Percentiles rank a stretch among this genome's conserved stretches.
phyloP scores from a whole-genome alignment of 2,329 filamentous ascomycete species.

The Aspergillus sergii region DNA sequence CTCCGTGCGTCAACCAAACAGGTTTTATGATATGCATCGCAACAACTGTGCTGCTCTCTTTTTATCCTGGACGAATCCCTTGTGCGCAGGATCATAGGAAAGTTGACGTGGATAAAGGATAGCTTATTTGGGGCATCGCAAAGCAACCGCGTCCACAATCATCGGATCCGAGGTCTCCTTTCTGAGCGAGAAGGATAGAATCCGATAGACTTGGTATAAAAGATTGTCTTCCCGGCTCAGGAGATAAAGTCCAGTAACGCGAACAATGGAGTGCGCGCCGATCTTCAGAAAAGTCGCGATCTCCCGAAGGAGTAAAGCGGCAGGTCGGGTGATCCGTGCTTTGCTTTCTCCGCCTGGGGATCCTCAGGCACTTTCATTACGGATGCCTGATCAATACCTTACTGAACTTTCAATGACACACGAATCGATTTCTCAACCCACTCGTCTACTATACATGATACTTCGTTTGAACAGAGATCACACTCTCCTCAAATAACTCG shows the following conservation, averaged over 20 bases:
- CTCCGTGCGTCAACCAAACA: conserved; percentile 92
- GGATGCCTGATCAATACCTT: neutral
- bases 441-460: conserved; percentile 22
- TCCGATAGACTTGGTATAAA: neutral
- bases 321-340: conserved; percentile 37
- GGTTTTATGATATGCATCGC: conserved; percentile 89
- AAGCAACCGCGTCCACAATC: conserved; percentile 16
- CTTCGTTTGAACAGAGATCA: conserved; percentile 6
- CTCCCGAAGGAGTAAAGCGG: conserved; percentile 32
- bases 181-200: neutral
- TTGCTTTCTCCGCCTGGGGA: conserved; percentile 14
- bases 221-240: neutral
- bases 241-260: conserved; percentile 18
- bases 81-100: conserved; percentile 14
- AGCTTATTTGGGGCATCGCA: conserved; percentile 34
- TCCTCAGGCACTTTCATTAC: neutral
- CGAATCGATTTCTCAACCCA: conserved; percentile 3
- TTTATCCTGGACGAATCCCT: conserved; percentile 5
- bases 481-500: neutral
- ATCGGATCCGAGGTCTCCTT: conserved; percentile 10
- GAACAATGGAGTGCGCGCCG: conserved; percentile 28
- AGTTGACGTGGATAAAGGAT: conserved; percentile 25
- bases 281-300: conserved; percentile 40
- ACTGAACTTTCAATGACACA: neutral
- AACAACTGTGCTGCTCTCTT: conserved; percentile 8